Evolutionary conservation across 495 filamentous ascomycete species (phyloP), one percentile per base, ranked within the genome.

Genomic region (Aspergillus steynii): DNA sequence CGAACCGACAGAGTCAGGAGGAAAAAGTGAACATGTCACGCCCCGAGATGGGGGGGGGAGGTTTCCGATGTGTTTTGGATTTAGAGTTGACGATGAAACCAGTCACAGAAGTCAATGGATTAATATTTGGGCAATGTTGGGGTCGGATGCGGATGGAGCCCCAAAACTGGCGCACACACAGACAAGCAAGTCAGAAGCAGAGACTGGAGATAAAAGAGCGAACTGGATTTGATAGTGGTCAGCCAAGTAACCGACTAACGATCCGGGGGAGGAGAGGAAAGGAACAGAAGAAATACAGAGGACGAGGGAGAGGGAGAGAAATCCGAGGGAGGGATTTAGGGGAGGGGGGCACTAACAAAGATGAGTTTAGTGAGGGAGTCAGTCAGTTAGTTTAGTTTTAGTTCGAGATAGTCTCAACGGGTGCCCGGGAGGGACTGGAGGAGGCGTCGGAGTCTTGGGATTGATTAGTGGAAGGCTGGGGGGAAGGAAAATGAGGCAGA

Each of bases 61-160:
- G 53, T 55, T 55, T 55, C 53, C 46, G 34, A 55, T 45, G 53
- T 55, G 53, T 55, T 55, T 55, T 55, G 46, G 34, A 55, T 55
- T 55, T 46, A 55, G 53, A 55, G 42, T 55, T 53, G 34, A 15
- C 25, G 50, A 32, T 34, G 49, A 59, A 50, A 25, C 32, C 47
- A 50, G 29, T 50, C 27, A 50, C 27, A 42, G 48, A 52, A 15
- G 46, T 5, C 7, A 20, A 34, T 37, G 32, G 20, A 29, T 45
- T 46, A 55, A 29, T 37, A 29, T 50, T 48, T 54, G 45, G 37
- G 51, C 50, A 32, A 56, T 29, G 42, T 29, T 49, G 29, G 25
- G 46, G 46, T 29, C 34, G 55, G 6, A 4, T 53, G 20, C 20
- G 20, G 20, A 20, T 28, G 50, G n/a, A n/a, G 32, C 32, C 31